A percentile compares a stretch with the other conserved stretches of the same genome.
These are phyloP conservation scores for Colletotrichum tamarilloi DNA, from an alignment of 2,329 filamentous ascomycete genomes.

Conservation along the genomic window DNA sequence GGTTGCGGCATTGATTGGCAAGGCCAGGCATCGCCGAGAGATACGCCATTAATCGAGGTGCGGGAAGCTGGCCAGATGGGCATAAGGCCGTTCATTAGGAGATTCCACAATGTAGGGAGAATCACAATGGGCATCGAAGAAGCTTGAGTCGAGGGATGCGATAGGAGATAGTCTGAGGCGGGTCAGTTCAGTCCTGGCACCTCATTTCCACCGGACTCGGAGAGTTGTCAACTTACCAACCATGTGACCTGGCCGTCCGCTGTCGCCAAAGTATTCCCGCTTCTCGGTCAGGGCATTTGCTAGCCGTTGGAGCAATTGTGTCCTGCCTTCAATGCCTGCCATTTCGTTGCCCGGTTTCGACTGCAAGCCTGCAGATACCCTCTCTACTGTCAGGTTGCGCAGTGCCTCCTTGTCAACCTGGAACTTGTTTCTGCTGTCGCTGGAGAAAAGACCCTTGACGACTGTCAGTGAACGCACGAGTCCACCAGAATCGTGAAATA, in stretches of 20 bases:
- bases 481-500: background rate
- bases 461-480: background rate
- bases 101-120: slow-evolving; percentile 88
- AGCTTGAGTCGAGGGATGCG: slow-evolving; percentile 89
- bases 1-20: slow-evolving; percentile 81
- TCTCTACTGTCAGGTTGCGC: slow-evolving; percentile 77
- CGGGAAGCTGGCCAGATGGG: slow-evolving; percentile 91
- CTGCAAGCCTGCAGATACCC: slow-evolving; percentile 85
- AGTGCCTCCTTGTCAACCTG: slow-evolving; percentile 91
- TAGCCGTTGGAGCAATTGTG: slow-evolving; percentile 81
- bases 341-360: slow-evolving; percentile 84
- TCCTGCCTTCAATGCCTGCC: slow-evolving; percentile 85
- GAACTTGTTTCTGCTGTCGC: slow-evolving; percentile 81
- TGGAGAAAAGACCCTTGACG: slow-evolving; percentile 81
- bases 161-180: slow-evolving; percentile 85
- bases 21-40: slow-evolving; percentile 94
- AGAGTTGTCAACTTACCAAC: slow-evolving; percentile 70
- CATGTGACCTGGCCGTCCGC: slow-evolving; percentile 92
- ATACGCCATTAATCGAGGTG: slow-evolving; percentile 86
- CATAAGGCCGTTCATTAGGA: slow-evolving; percentile 87
- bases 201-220: background rate
- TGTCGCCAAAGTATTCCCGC: slow-evolving; percentile 83
- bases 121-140: slow-evolving; percentile 89
- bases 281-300: slow-evolving; percentile 80
- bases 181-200: slow-evolving; percentile 37